Base-by-base conservation (phyloP, 805 yeast species). In the Wickerhamiella cacticola region DNA sequence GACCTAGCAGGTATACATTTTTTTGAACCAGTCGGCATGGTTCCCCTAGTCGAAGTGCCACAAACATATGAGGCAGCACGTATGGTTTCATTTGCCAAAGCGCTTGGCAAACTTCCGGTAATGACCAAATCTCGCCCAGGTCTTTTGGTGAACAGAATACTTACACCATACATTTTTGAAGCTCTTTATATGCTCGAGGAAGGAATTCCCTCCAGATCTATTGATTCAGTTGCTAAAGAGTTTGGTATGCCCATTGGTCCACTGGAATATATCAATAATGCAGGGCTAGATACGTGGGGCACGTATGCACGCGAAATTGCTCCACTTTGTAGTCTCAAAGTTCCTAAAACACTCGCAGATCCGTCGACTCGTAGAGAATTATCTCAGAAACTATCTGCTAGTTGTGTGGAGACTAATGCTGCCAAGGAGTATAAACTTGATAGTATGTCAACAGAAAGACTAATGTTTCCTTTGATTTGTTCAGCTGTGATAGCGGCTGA, bases 171-270 rank as follows among this genome's bases (percentile, higher is more conserved):
- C n/a, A 64, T 92, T 16, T 89, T 92, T 59, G 99, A 92, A 65
- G 99, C 94, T 59, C 77, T 92, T 12, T 92, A 86, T 60, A 68
- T 94, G 47, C 70, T 89, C 41, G 97, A 92, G 54, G 98, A 92
- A 60, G 82, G 96, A 19, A 75, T 85, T 16, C 95, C 95, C 1
- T 71, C 89, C 28, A 80, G 15, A 2, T 16, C 34, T 4, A 44
- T 44, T 25, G 34, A 44, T 21, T 10, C 23, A 5, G 41, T 23
- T 2, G 38, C 40, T 15, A 15, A 8, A 3, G n/a, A 26, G n/a
- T 44, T 44, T 26, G 47, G 47, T n/a, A 44, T 44, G 47, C 41
- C 35, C 4, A 26, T 35, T 2, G 47, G 47, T 2, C 47, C 47
- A 7, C 19, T 44, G 3, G 35, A 34, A 5, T 18, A 24, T 19